A percentile compares a stretch with the other conserved stretches of the same genome.
Conservation (phyloP, 78 protist genomes). For the Carpediemonas membranifera region DNA sequence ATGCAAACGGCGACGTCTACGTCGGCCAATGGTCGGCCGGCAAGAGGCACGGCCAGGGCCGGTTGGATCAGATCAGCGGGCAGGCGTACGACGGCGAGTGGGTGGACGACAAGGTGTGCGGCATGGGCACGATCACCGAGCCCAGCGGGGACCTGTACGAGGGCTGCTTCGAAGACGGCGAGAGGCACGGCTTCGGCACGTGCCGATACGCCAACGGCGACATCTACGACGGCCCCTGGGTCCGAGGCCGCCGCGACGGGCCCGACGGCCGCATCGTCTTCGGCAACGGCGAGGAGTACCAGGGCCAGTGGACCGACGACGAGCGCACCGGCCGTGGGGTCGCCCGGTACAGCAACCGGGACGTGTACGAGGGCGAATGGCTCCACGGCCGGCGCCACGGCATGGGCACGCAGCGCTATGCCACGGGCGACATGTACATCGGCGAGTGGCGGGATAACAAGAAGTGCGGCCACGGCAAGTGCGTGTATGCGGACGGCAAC, state of each 20-base stretch:
- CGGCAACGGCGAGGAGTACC: conserved; percentile 4
- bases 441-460: background rate
- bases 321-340: conserved; percentile 1
- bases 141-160: background rate
- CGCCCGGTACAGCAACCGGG: background rate
- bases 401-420: conserved; percentile 1
- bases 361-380: background rate
- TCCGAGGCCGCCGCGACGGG: conserved; percentile 13
- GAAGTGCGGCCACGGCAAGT: background rate
- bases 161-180: conserved; percentile 3
- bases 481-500: background rate
- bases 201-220: conserved; percentile 6
- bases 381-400: conserved; percentile 7
- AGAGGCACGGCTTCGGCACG: background rate
- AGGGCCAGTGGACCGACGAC: conserved; percentile 3
- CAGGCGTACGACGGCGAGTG: conserved; percentile 7
- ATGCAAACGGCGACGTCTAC: background rate
- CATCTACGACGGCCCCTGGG: conserved; percentile 19
- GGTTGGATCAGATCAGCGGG: no score
- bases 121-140: background rate
- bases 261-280: background rate
- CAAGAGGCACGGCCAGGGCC: background rate
- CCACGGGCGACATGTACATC: background rate
- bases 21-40: background rate
- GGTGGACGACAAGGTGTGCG: no score